Base-by-base conservation (phyloP, 331 rosid species). In the Malus hybrid region DNA sequence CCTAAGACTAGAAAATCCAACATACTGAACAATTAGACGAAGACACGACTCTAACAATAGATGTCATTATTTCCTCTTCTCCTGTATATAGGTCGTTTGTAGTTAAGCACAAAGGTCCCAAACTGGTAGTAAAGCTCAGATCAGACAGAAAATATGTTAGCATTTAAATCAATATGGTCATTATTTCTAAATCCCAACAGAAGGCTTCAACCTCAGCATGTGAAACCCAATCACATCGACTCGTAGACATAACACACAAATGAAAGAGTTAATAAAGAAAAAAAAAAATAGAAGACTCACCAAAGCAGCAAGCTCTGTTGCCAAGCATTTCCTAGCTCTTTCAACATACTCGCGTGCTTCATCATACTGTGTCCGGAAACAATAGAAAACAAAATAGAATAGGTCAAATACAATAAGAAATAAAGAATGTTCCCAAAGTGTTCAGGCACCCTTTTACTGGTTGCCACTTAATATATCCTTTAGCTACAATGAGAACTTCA, bases 251-350 rank as follows among this genome's bases (percentile, higher is more conserved):
- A 36, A 36, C 11, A 36, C 44, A 36, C 11, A 36, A 36, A 36
- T 36, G 44, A 36, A 36, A 36, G 44, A 36, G 44, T 36, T 9
- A 24, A 32, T 31, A 19, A 20, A 71, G 6, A 16, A 36, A 36
- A 29, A 55, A 55, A 63, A 59, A 29, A 39, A 16, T 72, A 39
- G 55, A 52, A 82, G 48, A 82, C 96, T 87, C 79, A 95, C 99
- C 85, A 95, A 82, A 83, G 99, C 97, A 55, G 97, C 99, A 83
- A 95, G 96, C 83, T 95, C 97, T 28, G 99, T 95, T 56, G 97
- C 99, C 86, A 95, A 84, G 82, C 99, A 95, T 83, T 92, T 95
- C 85, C 97, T 83, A 76, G 99, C 97, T 85, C 97, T 86, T 87
- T 95, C 99, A 72, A 95, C 93, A 76, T 89, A 95, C 57, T 92